Conservation (phyloP, 768 basidiomycete species). For the Stropharia rugosoannulata region DNA sequence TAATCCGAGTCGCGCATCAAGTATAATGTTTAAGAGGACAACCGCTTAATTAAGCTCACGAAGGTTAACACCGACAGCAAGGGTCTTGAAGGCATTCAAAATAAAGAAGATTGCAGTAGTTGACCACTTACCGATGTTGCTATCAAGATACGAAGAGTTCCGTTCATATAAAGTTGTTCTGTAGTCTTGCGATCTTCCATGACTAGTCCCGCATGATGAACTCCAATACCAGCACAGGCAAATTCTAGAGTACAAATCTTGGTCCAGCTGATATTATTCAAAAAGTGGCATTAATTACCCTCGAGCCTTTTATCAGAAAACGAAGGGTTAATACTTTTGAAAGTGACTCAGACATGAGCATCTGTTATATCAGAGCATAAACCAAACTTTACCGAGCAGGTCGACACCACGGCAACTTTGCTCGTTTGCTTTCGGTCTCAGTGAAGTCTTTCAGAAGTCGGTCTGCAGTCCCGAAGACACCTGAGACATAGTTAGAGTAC, state of each 20-base stretch:
- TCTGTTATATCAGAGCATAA: neutral
- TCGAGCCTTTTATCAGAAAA: slow-evolving; percentile 71
- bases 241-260: slow-evolving; percentile 41
- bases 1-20: slow-evolving; percentile 24
- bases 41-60: slow-evolving; percentile 48
- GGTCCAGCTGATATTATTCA: neutral
- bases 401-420: slow-evolving; percentile 66
- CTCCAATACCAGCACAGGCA: slow-evolving; percentile 74
- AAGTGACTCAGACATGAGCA: neutral
- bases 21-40: slow-evolving; percentile 1
- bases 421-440: slow-evolving; percentile 47
- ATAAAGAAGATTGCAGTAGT: slow-evolving; percentile 2
- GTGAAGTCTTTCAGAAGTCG: slow-evolving; percentile 73
- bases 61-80: slow-evolving; percentile 95
- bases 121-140: slow-evolving; percentile 72
- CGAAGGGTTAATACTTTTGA: slow-evolving; percentile 47
- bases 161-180: slow-evolving; percentile 72
- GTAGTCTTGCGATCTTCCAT: slow-evolving; percentile 69
- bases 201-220: slow-evolving; percentile 89
- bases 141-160: slow-evolving; percentile 64
- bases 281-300: slow-evolving; percentile 35
- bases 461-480: slow-evolving; percentile 69
- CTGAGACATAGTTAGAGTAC: slow-evolving; percentile 25
- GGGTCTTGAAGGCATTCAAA: slow-evolving; percentile 51
- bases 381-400: slow-evolving; percentile 44